These are phyloP conservation scores for Alternaria dauci DNA, from an alignment of 2,329 filamentous ascomycete genomes.

Conservation along the genomic window DNA sequence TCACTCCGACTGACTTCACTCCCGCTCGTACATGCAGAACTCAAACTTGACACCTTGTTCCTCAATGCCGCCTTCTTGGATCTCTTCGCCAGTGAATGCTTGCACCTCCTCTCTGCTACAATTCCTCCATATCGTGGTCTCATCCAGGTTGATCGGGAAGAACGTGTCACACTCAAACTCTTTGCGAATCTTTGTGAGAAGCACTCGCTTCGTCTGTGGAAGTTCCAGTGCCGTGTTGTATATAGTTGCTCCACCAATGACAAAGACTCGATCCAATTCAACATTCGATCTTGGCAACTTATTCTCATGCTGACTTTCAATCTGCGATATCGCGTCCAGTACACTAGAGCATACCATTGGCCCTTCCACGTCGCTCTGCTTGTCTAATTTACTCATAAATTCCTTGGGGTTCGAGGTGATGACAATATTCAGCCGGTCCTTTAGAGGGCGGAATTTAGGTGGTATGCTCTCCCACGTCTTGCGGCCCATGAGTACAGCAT, in stretches of 20 bases:
- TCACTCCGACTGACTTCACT: conserved; percentile 9
- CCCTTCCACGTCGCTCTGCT: conserved; percentile 30
- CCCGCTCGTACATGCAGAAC: conserved; percentile 73
- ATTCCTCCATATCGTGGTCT: conserved; percentile 62
- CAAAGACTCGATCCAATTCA: conserved; percentile 64
- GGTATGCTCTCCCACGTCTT: conserved; percentile 97
- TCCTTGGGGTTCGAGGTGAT: conserved; percentile 64
- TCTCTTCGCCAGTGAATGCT: conserved; percentile 71
- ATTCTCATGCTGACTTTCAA: conserved; percentile 9
- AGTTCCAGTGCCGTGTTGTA: conserved; percentile 75
- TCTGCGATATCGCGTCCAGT: conserved; percentile 20
- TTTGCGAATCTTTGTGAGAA: conserved; percentile 72
- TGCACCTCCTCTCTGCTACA: conserved; percentile 63
- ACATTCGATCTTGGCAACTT: background rate
- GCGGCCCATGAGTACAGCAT: conserved; percentile 93
- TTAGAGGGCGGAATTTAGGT: conserved; percentile 77
- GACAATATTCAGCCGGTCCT: conserved; percentile 81
- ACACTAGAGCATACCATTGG: conserved; percentile 69
- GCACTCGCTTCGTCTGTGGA: conserved; percentile 66
- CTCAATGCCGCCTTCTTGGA: conserved; percentile 64
- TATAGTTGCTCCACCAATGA: conserved; percentile 90
- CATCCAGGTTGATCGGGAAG: conserved; percentile 69
- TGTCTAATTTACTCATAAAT: conserved; percentile 21
- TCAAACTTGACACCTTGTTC: conserved; percentile 73
- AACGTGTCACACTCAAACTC: conserved; percentile 81